These are phyloP conservation scores for Nannochloropsis gaditana DNA, from an alignment of 108 stramenopile genomes.

Conservation along the genomic window DNA sequence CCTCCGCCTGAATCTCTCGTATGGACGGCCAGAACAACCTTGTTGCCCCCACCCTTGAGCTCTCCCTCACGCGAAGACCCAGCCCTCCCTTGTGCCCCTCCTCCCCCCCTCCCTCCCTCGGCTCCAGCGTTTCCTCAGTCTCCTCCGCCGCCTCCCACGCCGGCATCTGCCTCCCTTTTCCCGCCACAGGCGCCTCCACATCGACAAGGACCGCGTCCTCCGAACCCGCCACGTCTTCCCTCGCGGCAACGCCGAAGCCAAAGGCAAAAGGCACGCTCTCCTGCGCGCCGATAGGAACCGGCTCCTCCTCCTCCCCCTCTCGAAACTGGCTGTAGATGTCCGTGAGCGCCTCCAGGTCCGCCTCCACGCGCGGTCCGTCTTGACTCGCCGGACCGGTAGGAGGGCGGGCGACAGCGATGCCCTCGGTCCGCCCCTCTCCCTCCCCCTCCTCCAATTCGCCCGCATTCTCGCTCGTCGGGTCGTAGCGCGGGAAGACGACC, in stretches of 20 bases:
- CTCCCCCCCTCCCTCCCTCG: background rate
- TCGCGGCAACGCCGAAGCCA: background rate
- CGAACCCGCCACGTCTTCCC: background rate
- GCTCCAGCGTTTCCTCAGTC: background rate
- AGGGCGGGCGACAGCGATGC: background rate
- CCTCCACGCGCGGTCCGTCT: background rate
- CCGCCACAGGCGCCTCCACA: background rate
- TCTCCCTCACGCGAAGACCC: background rate
- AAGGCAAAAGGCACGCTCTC: background rate
- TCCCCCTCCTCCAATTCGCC: background rate
- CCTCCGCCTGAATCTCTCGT: background rate
- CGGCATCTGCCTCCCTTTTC: background rate
- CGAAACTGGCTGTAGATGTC: conserved; percentile 10
- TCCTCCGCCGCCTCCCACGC: background rate
- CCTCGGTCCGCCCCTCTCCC: background rate
- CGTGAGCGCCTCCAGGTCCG: background rate
- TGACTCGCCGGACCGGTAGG: background rate
- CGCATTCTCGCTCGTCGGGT: background rate
- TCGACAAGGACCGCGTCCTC: background rate
- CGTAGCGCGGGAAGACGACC: background rate
- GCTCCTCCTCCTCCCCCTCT: background rate
- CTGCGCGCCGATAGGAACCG: background rate
- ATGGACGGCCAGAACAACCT: background rate
- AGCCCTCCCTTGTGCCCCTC: background rate
- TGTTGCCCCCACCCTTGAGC: background rate